Conservation (phyloP, 2,329 filamentous ascomycete genomes). For the Penicillium thymicola region DNA sequence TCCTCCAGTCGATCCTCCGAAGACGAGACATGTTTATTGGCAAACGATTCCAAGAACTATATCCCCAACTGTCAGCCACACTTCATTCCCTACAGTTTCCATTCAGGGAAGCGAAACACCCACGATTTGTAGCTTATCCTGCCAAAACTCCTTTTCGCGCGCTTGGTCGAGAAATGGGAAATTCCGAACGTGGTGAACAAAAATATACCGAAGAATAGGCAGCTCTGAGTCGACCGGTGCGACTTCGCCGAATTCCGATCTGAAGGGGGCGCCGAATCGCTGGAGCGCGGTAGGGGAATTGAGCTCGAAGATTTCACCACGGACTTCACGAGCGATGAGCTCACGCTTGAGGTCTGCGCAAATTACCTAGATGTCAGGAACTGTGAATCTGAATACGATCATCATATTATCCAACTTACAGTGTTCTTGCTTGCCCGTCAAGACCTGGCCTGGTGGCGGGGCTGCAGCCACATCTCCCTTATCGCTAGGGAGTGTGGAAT, state of each 20-base stretch:
- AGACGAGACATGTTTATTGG: slow-evolving; percentile 93
- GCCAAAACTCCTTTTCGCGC: slow-evolving; percentile 98
- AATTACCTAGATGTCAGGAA: slow-evolving; percentile 8
- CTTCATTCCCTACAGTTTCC: neutral
- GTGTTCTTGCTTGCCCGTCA: slow-evolving; percentile 97
- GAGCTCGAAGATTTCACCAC: slow-evolving; percentile 85
- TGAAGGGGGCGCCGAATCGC: slow-evolving; percentile 93
- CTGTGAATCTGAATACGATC: neutral
- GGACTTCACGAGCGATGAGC: slow-evolving; percentile 83
- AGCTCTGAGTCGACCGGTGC: slow-evolving; percentile 90
- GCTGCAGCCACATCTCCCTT: slow-evolving; percentile 17
- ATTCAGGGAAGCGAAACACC: slow-evolving; percentile 39
- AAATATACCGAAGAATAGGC: slow-evolving; percentile 91
- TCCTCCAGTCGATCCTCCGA: slow-evolving; percentile 95
- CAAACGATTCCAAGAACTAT: slow-evolving; percentile 94
- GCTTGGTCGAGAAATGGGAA: slow-evolving; percentile 98
- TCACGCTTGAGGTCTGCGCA: slow-evolving; percentile 85
- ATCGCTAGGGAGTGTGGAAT: slow-evolving; percentile 15
- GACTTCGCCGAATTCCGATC: slow-evolving; percentile 86
- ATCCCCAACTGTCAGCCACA: slow-evolving; percentile 2
- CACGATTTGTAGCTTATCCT: slow-evolving; percentile 93
- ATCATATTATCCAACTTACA: slow-evolving; percentile 56
- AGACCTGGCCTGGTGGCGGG: slow-evolving; percentile 53
- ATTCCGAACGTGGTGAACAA: slow-evolving; percentile 95
- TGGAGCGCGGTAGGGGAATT: slow-evolving; percentile 92